Conservation (phyloP, 179 eudicot genomes). For the Amaranthus tricolor region DNA sequence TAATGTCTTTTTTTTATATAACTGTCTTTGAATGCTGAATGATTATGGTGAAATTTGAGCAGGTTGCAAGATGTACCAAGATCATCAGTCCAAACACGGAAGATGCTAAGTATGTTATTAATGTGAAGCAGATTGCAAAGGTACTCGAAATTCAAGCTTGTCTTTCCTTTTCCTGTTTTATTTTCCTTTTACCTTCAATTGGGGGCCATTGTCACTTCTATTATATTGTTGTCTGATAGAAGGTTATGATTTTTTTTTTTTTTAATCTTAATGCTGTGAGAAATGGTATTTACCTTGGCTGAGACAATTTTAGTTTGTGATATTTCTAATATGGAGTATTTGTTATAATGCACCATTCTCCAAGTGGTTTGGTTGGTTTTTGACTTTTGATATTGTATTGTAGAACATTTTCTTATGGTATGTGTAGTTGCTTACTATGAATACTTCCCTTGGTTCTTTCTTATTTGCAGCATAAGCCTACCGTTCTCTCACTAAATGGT, state of each 20-base stretch:
- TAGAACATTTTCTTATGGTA: neutral
- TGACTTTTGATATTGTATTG: neutral
- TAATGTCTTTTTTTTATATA: neutral
- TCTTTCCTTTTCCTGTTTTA: neutral
- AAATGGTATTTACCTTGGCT: neutral
- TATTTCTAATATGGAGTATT: no score
- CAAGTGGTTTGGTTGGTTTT: neutral
- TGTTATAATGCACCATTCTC: no score
- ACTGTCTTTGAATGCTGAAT: slow-evolving; percentile 9
- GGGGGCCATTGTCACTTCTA: neutral
- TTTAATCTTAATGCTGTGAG: neutral
- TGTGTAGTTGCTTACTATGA: neutral
- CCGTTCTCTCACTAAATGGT: no score
- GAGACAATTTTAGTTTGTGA: no score
- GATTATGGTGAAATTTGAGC: slow-evolving; percentile 16
- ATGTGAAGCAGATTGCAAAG: slow-evolving; percentile 95
- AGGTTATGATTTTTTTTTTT: neutral
- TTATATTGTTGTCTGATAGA: neutral
- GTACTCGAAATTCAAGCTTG: slow-evolving; percentile 26
- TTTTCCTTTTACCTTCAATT: neutral
- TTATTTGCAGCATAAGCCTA: no score
- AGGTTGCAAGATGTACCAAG: slow-evolving; percentile 98
- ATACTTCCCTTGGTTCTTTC: no score
- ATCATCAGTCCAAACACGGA: slow-evolving; percentile 92
- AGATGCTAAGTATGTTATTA: slow-evolving; percentile 92